Percentiles rank a stretch among this genome's conserved stretches.
Conservation (phyloP, 169 alveolate genomes). For the Eimeria falciformis region DNA sequence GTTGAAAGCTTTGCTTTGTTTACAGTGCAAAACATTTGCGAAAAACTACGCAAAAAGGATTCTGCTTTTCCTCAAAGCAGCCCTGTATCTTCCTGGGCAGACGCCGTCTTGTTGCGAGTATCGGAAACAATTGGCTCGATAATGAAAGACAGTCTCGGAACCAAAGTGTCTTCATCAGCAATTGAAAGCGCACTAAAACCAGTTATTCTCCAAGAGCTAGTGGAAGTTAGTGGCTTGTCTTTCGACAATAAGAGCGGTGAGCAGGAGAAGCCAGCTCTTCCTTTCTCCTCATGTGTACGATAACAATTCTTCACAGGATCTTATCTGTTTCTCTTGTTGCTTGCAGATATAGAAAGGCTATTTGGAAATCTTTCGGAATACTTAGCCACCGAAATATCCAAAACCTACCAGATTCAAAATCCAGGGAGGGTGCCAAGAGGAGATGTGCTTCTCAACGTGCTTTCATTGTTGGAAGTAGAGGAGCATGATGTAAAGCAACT, state of each 20-base stretch:
- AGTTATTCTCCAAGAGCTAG: slow-evolving; percentile 46
- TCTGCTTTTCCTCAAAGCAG: slow-evolving; percentile 34
- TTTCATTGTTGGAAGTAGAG: slow-evolving; percentile 33
- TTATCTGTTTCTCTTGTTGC: neutral
- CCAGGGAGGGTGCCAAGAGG: slow-evolving; percentile 70
- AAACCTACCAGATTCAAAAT: slow-evolving; percentile 10
- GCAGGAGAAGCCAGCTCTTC: neutral
- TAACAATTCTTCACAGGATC: neutral
- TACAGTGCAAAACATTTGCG: slow-evolving; percentile 49
- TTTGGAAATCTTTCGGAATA: slow-evolving; percentile 56
- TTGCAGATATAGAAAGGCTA: slow-evolving; percentile 44
- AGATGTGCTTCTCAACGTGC: slow-evolving; percentile 49
- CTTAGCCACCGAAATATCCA: slow-evolving; percentile 38
- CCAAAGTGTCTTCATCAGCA: neutral
- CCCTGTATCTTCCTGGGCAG: slow-evolving; percentile 46
- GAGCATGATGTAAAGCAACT: slow-evolving; percentile 33
- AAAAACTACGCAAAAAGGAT: slow-evolving; percentile 32
- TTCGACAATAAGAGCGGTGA: slow-evolving; percentile 45
- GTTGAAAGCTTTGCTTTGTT: neutral
- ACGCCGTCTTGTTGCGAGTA: slow-evolving; percentile 1
- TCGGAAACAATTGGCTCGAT: slow-evolving; percentile 46
- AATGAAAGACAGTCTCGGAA: slow-evolving; percentile 31
- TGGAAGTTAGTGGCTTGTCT: slow-evolving; percentile 26
- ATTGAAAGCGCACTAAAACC: slow-evolving; percentile 49
- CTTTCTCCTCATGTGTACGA: neutral